Conservation (phyloP, 1,284 basidiomycete genomes). For the Spongiforma sp. region DNA sequence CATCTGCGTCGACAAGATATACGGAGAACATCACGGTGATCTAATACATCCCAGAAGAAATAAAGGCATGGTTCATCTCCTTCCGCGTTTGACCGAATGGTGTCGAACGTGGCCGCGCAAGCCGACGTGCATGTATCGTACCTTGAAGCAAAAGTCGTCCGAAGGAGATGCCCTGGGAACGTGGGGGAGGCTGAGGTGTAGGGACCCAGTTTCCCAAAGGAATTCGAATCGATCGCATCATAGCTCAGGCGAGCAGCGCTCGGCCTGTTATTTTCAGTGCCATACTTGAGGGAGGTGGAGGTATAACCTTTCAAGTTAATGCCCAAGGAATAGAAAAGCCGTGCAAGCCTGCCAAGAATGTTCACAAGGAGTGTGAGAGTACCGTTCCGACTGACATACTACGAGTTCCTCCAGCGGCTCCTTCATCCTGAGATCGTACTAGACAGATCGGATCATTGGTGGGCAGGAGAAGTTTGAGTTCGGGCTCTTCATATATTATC, state of each 20-base stretch:
- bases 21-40: constrained; percentile 4
- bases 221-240: constrained; percentile 38
- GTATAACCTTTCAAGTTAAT: not conserved
- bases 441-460: no score
- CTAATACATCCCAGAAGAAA: constrained; percentile 31
- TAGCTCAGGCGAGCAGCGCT: constrained; percentile 53
- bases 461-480: no score
- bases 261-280: constrained; percentile 53
- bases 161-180: not conserved
- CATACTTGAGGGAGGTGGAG: constrained; percentile 45
- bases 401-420: no score
- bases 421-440: no score
- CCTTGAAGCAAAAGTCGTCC: not conserved
- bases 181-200: constrained; percentile 37
- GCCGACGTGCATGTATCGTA: constrained; percentile 46
- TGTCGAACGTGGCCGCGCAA: constrained; percentile 57
- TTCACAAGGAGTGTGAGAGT: not conserved
- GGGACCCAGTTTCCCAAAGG: constrained; percentile 35
- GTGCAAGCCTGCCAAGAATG: not conserved
- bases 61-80: constrained; percentile 50
- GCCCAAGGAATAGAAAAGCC: not conserved
- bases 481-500: no score
- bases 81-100: constrained; percentile 54
- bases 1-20: not conserved
- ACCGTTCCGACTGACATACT: not conserved